Evolutionary conservation across 2,329 filamentous ascomycete genomes (phyloP), one percentile per base, ranked within the genome.

Genomic region (Talaromyces pinophilus): DNA sequence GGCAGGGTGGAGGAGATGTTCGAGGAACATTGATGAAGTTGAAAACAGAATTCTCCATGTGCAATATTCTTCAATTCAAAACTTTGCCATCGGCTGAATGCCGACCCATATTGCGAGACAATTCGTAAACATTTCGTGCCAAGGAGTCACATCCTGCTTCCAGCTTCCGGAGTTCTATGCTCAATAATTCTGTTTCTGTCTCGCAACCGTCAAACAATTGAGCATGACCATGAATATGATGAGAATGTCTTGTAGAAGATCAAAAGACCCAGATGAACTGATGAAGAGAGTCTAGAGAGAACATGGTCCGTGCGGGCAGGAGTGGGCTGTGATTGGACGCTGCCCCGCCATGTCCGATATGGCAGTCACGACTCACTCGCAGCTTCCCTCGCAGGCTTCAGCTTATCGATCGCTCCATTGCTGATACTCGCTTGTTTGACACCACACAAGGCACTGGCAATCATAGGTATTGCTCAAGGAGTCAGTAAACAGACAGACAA

Each of bases 311-410:
- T 59, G 33, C 55, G 22, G 19, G 3, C 15, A 8, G 22, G n/a
- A 2, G 38, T 40, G 33, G 7, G n/a, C 38, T n/a, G 19, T 60
- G 57, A 44, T 60, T 60, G 57, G 57, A n/a, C 57, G 25, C 57
- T 44, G 57, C 57, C 57, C 57, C 57, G 22, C 57, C 57, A 42
- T 30, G 38, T 30, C 8, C 57, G 35, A 44, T 60, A 44, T 30
- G 57, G 22, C 38, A 46, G 25, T 17, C 11, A 60, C 38, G 15
- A 33, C 57, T 60, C 50, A 30, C 40, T 60, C 38, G 38, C 57
- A 60, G 57, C 57, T 44, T 60, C 40, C 57, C 33, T 60, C 57
- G 28, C 22, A 46, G 38, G 54, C 5, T 46, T 17, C 33, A 63
- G 62, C 10, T 54, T 28, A 30, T 67, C 62, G 3, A 59, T 11